These are phyloP conservation scores for Cladosporium cucumerinum DNA, from an alignment of 2,329 filamentous ascomycete species.

Conservation along the genomic window DNA sequence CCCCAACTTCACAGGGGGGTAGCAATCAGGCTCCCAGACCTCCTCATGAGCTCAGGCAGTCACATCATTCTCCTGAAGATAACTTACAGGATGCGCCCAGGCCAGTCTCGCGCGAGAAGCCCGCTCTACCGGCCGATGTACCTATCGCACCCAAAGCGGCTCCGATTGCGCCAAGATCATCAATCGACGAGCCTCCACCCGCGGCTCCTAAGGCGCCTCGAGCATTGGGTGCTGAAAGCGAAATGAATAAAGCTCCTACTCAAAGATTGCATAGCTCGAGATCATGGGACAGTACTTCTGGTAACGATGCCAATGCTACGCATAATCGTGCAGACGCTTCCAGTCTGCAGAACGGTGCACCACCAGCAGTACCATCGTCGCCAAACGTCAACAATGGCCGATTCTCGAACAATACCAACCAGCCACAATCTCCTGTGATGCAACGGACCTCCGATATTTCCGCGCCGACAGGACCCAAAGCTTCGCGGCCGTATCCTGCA, in stretches of 20 bases:
- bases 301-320: conserved; percentile 27
- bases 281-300: conserved; percentile 28
- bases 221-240: conserved; percentile 26
- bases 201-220: conserved; percentile 34
- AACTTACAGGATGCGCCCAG: conserved; percentile 9
- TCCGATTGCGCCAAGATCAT: conserved; percentile 38
- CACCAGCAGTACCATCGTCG: conserved; percentile 21
- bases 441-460: conserved; percentile 27
- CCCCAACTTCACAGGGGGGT: conserved; percentile 27
- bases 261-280: conserved; percentile 30
- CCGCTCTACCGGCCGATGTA: conserved; percentile 3
- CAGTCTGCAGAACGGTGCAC: conserved; percentile 13
- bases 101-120: conserved; percentile 7
- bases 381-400: conserved; percentile 22
- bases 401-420: conserved; percentile 22
- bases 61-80: conserved; percentile 7
- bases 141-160: conserved; percentile 39
- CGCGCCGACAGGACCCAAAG: conserved; percentile 33
- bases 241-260: conserved; percentile 22
- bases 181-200: conserved; percentile 27
- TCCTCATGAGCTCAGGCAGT: conserved; percentile 20
- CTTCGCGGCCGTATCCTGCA: conserved; percentile 25
- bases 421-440: conserved; percentile 26
- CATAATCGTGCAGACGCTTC: conserved; percentile 23
- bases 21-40: conserved; percentile 29